Evolutionary conservation across 169 alveolate genomes (phyloP), one percentile per base, ranked within the genome.

Genomic region (Plasmodium blacklocki): DNA sequence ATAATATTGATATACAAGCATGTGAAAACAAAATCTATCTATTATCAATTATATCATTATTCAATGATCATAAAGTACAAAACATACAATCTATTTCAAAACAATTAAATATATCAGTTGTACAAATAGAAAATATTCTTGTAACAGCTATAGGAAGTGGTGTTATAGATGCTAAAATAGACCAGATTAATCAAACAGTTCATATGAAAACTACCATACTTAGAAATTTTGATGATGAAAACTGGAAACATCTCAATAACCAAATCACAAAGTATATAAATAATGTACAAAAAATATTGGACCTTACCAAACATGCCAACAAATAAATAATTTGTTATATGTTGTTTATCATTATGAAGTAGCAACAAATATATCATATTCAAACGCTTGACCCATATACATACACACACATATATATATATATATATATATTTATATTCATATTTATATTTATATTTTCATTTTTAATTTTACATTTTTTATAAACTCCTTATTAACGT

Each of bases 71-170:
- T 19, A 59, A 73, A 15, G 66, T 71, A 18, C 85, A 72, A 47
- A 83, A 71, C 26, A 67, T 83, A 1, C 67, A 73, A 45, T 59
- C 26, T 21, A 72, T 83, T 8, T 67, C 91, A 49, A 87, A 93
- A 39, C 6, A 63, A 43, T 87, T 93, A 43, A 68, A 88, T 60
- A 78, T 93, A 3, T 59, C 93, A 5, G 32, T 56, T 32, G 58
- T 91, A 56, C 88, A 91, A 39, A 88, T 88, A 47, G 96, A 93
- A 56, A 74, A 93, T 63, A 80, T 93, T 62, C 89, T 93, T 9
- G 96, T 93, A 14, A 68, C 94, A 49, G 94, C 96, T 50, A 93
- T 93, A 43, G 91, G 92, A 56, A 93, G 89, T 91, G 96, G 94
- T 15, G 93, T 93, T 45, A 88, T 93, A 43, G 94, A 93, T 49